Base-by-base conservation (phyloP, 768 basidiomycete species). In the Dendrothele bispora region DNA sequence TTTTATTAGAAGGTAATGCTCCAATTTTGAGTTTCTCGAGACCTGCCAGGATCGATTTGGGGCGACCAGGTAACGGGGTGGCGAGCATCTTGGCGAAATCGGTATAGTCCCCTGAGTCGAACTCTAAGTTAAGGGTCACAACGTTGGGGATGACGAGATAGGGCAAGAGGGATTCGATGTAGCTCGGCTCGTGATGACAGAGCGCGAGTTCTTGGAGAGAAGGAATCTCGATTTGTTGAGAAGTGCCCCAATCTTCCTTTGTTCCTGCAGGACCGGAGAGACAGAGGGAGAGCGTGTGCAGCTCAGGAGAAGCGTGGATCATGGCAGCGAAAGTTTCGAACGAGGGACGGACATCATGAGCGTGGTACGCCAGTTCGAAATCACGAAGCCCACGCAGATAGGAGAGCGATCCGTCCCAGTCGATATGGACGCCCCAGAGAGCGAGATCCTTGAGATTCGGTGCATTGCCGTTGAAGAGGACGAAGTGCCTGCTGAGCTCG, bases 351-450 rank as follows among this genome's bases (percentile, higher is more conserved):
- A 83, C 83, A 56, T 85, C 79, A 24, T 74, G 69, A 7, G 74
- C 62, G 55, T 86, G 86, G 64, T 77, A 87, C 1, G 80, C 77
- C 34, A 89, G 67, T 54, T 84, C 78, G 18, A 89, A 59, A 14
- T 78, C 72, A 20, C 54, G 58, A 24, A 89, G 65, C 12, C 69
- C 72, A 15, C 57, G 52, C 21, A 85, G 68, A 54, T 79, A 71
- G 7, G 62, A 48, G 18, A 71, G 59, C 14, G 73, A 67, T 27
- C 70, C 66, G 25, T 73, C 68, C 88, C 88, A 90, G 48, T 82
- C 74, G 27, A 89, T 61, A 51, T 86, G 86, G 4, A 88, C 82
- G 30, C 85, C 86, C 81, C 83, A 86, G 22, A 90, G 68, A 8
- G 68, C 66, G 27, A 80, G 62, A 4, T 64, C 56, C 17, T 60